Evolutionary conservation across 352 stramenopile species (phyloP).

Genomic region (Phytophthora hibernalis): DNA sequence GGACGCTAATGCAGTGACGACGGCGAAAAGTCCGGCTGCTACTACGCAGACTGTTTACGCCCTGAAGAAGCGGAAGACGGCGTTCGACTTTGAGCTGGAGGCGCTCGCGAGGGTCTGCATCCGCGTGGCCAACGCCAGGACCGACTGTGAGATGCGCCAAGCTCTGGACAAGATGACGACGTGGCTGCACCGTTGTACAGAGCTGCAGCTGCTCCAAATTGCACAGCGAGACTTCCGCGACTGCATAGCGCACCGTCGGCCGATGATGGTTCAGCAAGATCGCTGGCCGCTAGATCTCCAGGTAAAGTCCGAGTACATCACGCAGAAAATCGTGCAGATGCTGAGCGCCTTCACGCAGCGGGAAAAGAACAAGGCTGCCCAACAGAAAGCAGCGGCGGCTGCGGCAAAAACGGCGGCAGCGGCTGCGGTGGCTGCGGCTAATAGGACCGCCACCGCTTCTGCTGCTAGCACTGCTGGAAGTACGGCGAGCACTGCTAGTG

Average conservation of each 20-base stretch:
- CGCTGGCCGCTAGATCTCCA: slow-evolving; percentile 66
- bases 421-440: background rate
- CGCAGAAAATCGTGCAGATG: slow-evolving; percentile 62
- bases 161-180: slow-evolving; percentile 61
- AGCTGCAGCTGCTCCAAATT: slow-evolving; percentile 58
- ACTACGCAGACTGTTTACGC: slow-evolving; percentile 14
- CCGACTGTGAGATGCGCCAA: slow-evolving; percentile 57
- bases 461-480: background rate
- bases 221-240: slow-evolving; percentile 65
- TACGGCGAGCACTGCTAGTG: background rate
- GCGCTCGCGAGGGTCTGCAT: slow-evolving; percentile 59
- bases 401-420: background rate
- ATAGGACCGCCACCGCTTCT: background rate
- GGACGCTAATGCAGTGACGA: background rate
- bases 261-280: slow-evolving; percentile 43
- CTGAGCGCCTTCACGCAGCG: slow-evolving; percentile 41
- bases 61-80: slow-evolving; percentile 49
- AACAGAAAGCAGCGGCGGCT: slow-evolving; percentile 11
- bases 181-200: slow-evolving; percentile 65
- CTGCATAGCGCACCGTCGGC: slow-evolving; percentile 44
- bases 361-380: slow-evolving; percentile 31
- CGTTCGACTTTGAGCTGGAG: slow-evolving; percentile 68
- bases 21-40: background rate
- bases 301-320: slow-evolving; percentile 63
- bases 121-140: slow-evolving; percentile 54